A percentile compares a stretch with the other conserved stretches of the same genome.
phyloP scores from a whole-genome alignment of 2,329 filamentous ascomycete species.

The Periconia macrospinosa region DNA sequence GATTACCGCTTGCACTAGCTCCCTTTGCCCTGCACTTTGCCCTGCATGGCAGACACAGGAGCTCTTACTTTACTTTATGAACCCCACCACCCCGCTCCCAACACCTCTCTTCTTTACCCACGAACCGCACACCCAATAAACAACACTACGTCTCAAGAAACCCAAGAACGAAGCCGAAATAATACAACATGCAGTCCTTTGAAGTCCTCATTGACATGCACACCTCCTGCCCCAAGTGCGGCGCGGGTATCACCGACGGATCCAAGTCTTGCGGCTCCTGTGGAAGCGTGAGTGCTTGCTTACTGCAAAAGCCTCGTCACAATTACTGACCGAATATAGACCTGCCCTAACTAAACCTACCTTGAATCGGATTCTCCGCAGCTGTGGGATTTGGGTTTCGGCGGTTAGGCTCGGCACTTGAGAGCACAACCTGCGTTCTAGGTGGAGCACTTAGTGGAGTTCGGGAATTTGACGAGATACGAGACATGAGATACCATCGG shows the following conservation, averaged over 20 bases:
- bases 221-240: constrained; percentile 44
- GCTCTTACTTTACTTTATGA: constrained; percentile 29
- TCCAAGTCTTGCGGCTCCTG: constrained; percentile 43
- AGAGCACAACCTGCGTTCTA: not conserved
- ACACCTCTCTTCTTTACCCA: not conserved
- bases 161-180: not conserved
- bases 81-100: constrained; percentile 40
- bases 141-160: not conserved
- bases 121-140: not conserved
- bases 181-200: constrained; percentile 30
- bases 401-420: not conserved
- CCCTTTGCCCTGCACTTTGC: constrained; percentile 18
- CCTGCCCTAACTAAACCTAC: constrained; percentile 24
- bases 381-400: not conserved
- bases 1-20: constrained; percentile 29
- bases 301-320: not conserved
- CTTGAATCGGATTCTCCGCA: not conserved
- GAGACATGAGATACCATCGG: not conserved
- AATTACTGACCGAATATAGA: constrained; percentile 11
- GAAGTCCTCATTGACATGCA: constrained; percentile 34
- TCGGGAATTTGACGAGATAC: not conserved
- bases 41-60: constrained; percentile 8
- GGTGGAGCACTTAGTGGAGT: not conserved
- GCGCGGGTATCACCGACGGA: constrained; percentile 31
- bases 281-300: constrained; percentile 34